Evolutionary conservation across 164 flowering plant species (phyloP).

Genomic region (Paratinospora sagittata): DNA sequence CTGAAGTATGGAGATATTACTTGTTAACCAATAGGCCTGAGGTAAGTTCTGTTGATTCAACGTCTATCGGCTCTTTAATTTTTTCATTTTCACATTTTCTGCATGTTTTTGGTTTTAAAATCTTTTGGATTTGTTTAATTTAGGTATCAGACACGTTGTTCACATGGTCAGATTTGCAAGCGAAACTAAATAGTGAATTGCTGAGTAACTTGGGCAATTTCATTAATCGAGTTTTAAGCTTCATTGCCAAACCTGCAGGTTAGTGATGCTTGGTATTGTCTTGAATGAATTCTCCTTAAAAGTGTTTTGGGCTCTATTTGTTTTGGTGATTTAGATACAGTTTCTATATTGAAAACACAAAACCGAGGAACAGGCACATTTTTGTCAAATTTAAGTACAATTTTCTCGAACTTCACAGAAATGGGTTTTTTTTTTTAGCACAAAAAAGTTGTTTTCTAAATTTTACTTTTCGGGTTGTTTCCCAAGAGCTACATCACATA

Average conservation of each 20-base stretch:
- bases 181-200: conserved; percentile 80
- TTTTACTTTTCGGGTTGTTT: too few species aligned
- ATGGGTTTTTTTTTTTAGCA: too few species aligned
- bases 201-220: conserved; percentile 86
- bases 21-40: conserved; percentile 91
- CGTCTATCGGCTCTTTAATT: background rate
- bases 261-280: conserved; percentile 11
- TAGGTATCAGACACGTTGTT: conserved; percentile 90
- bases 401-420: too few species aligned
- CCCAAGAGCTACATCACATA: too few species aligned
- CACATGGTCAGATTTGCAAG: conserved; percentile 88
- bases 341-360: too few species aligned
- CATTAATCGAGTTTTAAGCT: conserved; percentile 82
- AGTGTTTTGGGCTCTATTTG: too few species aligned
- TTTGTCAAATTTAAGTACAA: too few species aligned
- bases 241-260: conserved; percentile 87
- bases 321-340: too few species aligned
- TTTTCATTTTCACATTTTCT: background rate
- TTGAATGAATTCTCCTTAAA: too few species aligned
- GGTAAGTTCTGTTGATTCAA: conserved; percentile 31
- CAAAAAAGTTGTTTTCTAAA: too few species aligned
- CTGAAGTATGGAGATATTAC: conserved; percentile 97
- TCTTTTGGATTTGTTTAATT: background rate
- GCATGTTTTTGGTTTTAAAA: background rate
- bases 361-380: too few species aligned